Percentiles rank a stretch among this genome's conserved stretches.
Conservation (phyloP, 805 yeast genomes). For the Henningerozyma blattae region DNA sequence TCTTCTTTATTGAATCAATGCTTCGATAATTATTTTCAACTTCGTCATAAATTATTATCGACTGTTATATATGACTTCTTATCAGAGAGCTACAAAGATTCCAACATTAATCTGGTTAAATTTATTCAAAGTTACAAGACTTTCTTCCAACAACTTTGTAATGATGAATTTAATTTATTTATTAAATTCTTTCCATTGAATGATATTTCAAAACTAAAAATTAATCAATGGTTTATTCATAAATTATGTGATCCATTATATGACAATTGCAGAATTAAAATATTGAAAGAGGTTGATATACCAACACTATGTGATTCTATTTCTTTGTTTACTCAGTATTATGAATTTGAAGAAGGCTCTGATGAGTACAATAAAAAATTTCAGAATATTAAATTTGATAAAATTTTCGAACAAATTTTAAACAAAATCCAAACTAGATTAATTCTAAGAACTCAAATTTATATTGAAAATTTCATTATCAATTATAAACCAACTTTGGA, state of each 20-base stretch:
- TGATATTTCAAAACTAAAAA: slow-evolving; percentile 21
- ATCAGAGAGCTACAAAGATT: slow-evolving; percentile 16
- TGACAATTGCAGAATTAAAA: slow-evolving; percentile 51
- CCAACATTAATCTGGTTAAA: slow-evolving; percentile 34
- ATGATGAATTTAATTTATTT: slow-evolving; percentile 52
- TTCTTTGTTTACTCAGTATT: slow-evolving; percentile 53
- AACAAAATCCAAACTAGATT: slow-evolving; percentile 72
- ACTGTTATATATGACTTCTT: slow-evolving; percentile 30
- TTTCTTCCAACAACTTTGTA: slow-evolving; percentile 45
- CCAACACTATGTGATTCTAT: slow-evolving; percentile 63
- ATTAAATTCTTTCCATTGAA: slow-evolving; percentile 37
- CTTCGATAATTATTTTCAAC: slow-evolving; percentile 46
- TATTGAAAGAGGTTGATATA: slow-evolving; percentile 62
- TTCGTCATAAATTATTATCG: slow-evolving; percentile 39
- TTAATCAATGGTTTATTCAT: slow-evolving; percentile 52
- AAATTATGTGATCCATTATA: slow-evolving; percentile 67
- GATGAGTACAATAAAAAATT: slow-evolving; percentile 21
- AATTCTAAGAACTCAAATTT: slow-evolving; percentile 65
- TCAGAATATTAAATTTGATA: slow-evolving; percentile 35
- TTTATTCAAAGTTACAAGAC: slow-evolving; percentile 51
- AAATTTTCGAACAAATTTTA: slow-evolving; percentile 55
- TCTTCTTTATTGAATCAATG: slow-evolving; percentile 41
- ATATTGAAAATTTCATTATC: slow-evolving; percentile 56
- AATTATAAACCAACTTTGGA: slow-evolving; percentile 54
- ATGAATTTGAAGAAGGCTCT: slow-evolving; percentile 47